phyloP scores from a whole-genome alignment of 2,329 filamentous ascomycete genomes.

The Diplodia mutila region DNA sequence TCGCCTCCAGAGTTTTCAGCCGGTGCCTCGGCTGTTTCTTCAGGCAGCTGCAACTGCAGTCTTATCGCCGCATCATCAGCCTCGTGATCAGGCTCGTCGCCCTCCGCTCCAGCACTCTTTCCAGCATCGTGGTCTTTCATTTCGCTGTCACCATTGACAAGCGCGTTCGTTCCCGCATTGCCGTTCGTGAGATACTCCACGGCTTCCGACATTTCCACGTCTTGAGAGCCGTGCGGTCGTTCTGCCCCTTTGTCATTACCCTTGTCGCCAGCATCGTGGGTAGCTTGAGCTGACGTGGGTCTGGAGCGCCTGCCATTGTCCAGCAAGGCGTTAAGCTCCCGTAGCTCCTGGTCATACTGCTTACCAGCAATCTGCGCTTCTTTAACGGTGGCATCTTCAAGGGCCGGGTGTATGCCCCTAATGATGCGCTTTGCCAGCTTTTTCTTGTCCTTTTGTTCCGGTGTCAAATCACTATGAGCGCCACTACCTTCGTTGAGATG shows the following conservation, averaged over 20 bases:
- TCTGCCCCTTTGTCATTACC: slow-evolving; percentile 24
- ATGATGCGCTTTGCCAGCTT: slow-evolving; percentile 88
- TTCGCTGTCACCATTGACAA: slow-evolving; percentile 17
- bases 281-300: slow-evolving; percentile 48
- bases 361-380: slow-evolving; percentile 80
- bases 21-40: slow-evolving; percentile 8
- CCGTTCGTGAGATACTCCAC: slow-evolving; percentile 17
- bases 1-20: background rate
- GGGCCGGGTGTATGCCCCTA: slow-evolving; percentile 75
- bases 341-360: slow-evolving; percentile 68
- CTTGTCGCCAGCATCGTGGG: slow-evolving; percentile 33
- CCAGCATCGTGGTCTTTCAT: slow-evolving; percentile 51
- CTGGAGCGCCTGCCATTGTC: slow-evolving; percentile 65
- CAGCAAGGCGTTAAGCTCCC: slow-evolving; percentile 72
- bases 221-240: slow-evolving; percentile 12
- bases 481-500: slow-evolving; percentile 46
- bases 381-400: slow-evolving; percentile 75
- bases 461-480: slow-evolving; percentile 46
- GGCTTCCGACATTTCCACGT: slow-evolving; percentile 24
- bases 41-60: slow-evolving; percentile 8
- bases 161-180: slow-evolving; percentile 26
- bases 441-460: slow-evolving; percentile 78
- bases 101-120: slow-evolving; percentile 46
- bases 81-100: slow-evolving; percentile 43
- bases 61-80: slow-evolving; percentile 18